phyloP scores from a whole-genome alignment of 1,284 basidiomycete genomes.

The Cryptococcus sp. region DNA sequence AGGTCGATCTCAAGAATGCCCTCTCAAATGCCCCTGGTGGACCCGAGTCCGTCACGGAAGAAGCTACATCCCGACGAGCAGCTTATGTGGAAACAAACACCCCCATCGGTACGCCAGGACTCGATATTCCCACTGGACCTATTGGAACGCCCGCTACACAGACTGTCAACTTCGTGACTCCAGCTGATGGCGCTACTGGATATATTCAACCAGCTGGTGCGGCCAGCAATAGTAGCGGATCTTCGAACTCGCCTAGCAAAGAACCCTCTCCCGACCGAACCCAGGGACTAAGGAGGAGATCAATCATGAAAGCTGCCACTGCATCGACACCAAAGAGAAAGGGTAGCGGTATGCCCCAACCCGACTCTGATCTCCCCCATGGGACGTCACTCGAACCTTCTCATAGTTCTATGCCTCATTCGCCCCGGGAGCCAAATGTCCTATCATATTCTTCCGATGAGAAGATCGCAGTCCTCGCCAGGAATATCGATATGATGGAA shows the following conservation, averaged over 20 bases:
- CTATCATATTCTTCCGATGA: slow-evolving; percentile 71
- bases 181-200: slow-evolving; percentile 29
- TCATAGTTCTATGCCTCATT: slow-evolving; percentile 39
- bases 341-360: slow-evolving; percentile 5
- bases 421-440: slow-evolving; percentile 49
- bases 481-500: slow-evolving; percentile 70
- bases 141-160: slow-evolving; percentile 35
- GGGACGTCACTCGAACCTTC: slow-evolving; percentile 45
- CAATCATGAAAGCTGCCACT: background rate
- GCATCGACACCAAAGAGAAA: slow-evolving; percentile 6
- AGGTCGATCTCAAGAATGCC: slow-evolving; percentile 28
- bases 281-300: background rate
- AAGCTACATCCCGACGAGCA: slow-evolving; percentile 30
- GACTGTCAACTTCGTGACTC: slow-evolving; percentile 23
- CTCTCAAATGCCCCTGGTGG: slow-evolving; percentile 37
- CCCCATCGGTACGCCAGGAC: slow-evolving; percentile 20
- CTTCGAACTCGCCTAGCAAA: background rate
- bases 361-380: slow-evolving; percentile 28
- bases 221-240: background rate
- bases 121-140: slow-evolving; percentile 15
- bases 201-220: slow-evolving; percentile 11
- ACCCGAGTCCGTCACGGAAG: slow-evolving; percentile 26
- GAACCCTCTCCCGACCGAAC: background rate
- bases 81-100: slow-evolving; percentile 37
- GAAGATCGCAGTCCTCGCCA: slow-evolving; percentile 65